Conservation (phyloP, 2,329 filamentous ascomycete species). For the Monilinia fructigena region DNA sequence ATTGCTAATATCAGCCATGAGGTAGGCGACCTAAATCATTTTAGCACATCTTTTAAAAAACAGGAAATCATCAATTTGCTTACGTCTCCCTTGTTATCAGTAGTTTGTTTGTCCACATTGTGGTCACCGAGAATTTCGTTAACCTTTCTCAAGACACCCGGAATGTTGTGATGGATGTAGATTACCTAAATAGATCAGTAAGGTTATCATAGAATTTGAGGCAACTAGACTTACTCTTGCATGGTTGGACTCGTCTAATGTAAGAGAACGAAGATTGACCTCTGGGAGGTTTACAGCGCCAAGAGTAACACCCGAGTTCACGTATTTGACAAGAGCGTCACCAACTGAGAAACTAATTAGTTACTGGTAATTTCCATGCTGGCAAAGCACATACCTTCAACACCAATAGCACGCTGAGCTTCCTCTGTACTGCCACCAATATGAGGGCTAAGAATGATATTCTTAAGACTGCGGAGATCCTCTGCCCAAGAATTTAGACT, state of each 20-base stretch:
- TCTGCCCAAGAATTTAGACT: conserved; percentile 80
- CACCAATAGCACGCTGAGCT: conserved; percentile 91
- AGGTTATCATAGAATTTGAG: neutral
- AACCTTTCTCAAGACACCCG: conserved; percentile 89
- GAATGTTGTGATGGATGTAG: conserved; percentile 95
- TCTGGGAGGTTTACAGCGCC: conserved; percentile 98
- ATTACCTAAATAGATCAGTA: conserved; percentile 59
- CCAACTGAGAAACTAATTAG: conserved; percentile 55
- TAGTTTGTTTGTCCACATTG: conserved; percentile 99
- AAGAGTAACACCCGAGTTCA: conserved; percentile 89
- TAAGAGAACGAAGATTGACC: conserved; percentile 83
- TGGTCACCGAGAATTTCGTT: conserved; percentile 93
- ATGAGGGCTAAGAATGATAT: conserved; percentile 93
- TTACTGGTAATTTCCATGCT: conserved; percentile 3
- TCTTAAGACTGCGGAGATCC: conserved; percentile 80
- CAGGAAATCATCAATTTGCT: conserved; percentile 33
- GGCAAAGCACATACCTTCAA: conserved; percentile 58
- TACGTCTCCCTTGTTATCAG: conserved; percentile 88
- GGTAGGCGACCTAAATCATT: conserved; percentile 68
- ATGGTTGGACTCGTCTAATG: conserved; percentile 83
- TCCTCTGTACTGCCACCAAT: conserved; percentile 98
- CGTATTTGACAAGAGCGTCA: conserved; percentile 85
- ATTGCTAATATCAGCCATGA: conserved; percentile 96
- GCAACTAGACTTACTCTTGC: conserved; percentile 60
- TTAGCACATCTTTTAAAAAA: conserved; percentile 28